Base-by-base conservation (phyloP, 306 rosid genomes). In the Lablab purpureus region DNA sequence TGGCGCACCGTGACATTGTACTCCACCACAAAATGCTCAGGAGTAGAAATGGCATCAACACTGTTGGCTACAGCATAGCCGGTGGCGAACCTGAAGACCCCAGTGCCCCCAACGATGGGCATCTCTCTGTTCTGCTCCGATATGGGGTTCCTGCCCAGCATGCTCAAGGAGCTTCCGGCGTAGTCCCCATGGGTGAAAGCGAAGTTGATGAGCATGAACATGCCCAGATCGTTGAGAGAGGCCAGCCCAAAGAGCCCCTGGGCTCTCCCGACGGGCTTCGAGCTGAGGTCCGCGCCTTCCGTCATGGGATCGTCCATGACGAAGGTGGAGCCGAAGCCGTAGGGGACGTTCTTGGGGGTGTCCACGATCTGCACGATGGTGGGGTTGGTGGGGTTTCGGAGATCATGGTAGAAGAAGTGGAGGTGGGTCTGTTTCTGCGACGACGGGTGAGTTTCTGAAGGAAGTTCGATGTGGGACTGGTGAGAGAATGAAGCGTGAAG, bases 101-200 rank as follows among this genome's bases (percentile, higher is more conserved):
- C 86, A 8, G 86, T 82, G 6, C 86, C 86, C 22, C 86, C 86
- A n/a, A 82, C 86, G 17, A 82, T 82, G 0, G 82, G 37, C 65
- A 72, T 21, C 7, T 82, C 86, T 18, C 82, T 77, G 3, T 71
- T 71, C 3, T 82, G 75, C 34, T 82, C 75, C 1, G 75, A 0
- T 11, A 82, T 71, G 5, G 79, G 82, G 2, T 82, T 82, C 37
- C 79, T 71, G 1, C 86, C 86, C 0, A 82, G 5, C 82, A 82
- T 77, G 73, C 82, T 82, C 1, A 82, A 66, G 1, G 75, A 71
- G 50, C 86, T 82, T 28, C 86, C 86, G 0, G 19, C 79, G 34
- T 71, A 82, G 0, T 15, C 13, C 0, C 82, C 82, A 0, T 77
- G 56, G 0, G 41, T 63, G 76, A 82, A 82, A 3, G 22, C 79